Conservation (phyloP, 192 early-diverging fungal species). For the Coemansia sp. region DNA sequence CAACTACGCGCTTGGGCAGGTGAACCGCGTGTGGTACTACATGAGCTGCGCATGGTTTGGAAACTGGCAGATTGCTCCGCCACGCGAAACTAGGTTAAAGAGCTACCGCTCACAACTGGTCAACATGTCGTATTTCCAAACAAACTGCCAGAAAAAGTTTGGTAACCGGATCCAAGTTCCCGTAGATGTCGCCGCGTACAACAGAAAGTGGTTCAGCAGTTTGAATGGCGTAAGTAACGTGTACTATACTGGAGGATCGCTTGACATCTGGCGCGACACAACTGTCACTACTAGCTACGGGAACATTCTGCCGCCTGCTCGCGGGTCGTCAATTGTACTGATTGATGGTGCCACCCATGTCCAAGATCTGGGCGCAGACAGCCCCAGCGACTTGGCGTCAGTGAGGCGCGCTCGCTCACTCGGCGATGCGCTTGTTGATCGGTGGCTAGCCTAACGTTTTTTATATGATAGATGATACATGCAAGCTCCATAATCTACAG, state of each 20-base stretch:
- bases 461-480: not conserved
- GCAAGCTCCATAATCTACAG: not conserved
- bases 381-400: constrained; percentile 11
- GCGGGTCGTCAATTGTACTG: constrained; percentile 6
- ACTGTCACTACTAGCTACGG: constrained; percentile 30
- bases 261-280: constrained; percentile 58
- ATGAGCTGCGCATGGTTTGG: constrained; percentile 66
- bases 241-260: constrained; percentile 60
- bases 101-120: constrained; percentile 41
- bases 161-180: constrained; percentile 19
- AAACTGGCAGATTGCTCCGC: constrained; percentile 56
- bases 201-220: constrained; percentile 25
- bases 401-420: constrained; percentile 17
- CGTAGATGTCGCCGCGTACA: constrained; percentile 34
- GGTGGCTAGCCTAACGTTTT: constrained; percentile 16
- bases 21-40: constrained; percentile 55
- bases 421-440: constrained; percentile 15
- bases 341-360: constrained; percentile 41
- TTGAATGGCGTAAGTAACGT: constrained; percentile 41
- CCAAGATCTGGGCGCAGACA: constrained; percentile 19
- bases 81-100: constrained; percentile 11
- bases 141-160: constrained; percentile 43
- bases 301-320: constrained; percentile 1
- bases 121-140: constrained; percentile 40
- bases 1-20: constrained; percentile 35